Conservation (phyloP, 345 rosid genomes). For the Pistacia vera region DNA sequence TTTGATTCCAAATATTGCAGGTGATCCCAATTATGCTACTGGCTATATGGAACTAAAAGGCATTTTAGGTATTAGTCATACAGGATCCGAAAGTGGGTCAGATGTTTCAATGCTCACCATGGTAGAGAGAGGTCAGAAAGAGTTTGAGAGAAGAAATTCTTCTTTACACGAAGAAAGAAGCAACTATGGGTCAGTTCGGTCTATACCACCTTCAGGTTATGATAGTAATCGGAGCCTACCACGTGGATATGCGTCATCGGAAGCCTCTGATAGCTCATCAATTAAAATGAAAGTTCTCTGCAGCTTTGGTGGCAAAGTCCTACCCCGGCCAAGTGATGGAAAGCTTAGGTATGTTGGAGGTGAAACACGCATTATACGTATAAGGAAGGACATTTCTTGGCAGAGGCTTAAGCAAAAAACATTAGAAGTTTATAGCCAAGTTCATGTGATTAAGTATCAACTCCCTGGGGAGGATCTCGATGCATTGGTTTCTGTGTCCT, state of each 20-base stretch:
- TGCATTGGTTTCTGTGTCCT: conserved; percentile 87
- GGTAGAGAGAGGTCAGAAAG: conserved; percentile 49
- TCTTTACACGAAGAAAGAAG: conserved; percentile 45
- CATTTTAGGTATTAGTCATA: conserved; percentile 59
- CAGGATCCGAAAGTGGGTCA: conserved; percentile 67
- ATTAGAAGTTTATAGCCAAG: conserved; percentile 58
- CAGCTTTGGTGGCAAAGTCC: conserved; percentile 86
- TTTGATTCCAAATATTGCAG: conserved; percentile 35
- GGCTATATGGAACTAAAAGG: conserved; percentile 70
- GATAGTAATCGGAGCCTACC: conserved; percentile 35
- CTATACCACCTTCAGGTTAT: conserved; percentile 47
- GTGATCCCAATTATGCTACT: conserved; percentile 49
- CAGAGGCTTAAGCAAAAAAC: conserved; percentile 62
- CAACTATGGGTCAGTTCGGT: conserved; percentile 50
- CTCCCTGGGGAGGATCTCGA: conserved; percentile 98
- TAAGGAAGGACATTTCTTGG: conserved; percentile 69
- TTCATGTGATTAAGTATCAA: conserved; percentile 78
- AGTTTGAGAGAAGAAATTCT: conserved; percentile 47
- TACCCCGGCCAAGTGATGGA: conserved; percentile 91
- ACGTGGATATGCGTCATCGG: conserved; percentile 39
- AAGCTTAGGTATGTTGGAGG: conserved; percentile 95
- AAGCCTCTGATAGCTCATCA: conserved; percentile 46
- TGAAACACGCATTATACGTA: conserved; percentile 65
- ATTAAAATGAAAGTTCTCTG: conserved; percentile 74
- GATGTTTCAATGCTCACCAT: conserved; percentile 49